Evolutionary conservation across 1,284 basidiomycete species (phyloP).

Genomic region (Volvariella volvacea): DNA sequence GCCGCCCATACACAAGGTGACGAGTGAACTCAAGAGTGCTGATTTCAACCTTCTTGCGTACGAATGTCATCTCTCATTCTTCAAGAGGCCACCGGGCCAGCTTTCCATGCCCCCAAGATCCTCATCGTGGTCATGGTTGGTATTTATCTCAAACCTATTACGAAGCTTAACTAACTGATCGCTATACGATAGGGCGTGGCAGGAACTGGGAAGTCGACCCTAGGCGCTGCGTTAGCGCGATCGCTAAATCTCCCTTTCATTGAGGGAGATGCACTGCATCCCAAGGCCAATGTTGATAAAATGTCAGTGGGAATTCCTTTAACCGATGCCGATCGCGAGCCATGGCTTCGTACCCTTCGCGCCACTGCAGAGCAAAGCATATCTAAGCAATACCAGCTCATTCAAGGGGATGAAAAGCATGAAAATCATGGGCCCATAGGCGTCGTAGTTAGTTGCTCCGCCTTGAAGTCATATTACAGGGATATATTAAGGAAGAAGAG

Average conservation of each 20-base stretch:
- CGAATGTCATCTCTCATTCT: too few relatives aligned
- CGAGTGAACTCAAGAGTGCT: too few relatives aligned
- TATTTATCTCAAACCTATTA: neutral
- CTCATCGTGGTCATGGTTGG: slow-evolving; percentile 19
- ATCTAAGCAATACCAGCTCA: slow-evolving; percentile 17
- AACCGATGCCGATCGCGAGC: slow-evolving; percentile 76
- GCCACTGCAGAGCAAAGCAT: slow-evolving; percentile 49
- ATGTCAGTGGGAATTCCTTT: slow-evolving; percentile 81
- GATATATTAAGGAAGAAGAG: slow-evolving; percentile 66
- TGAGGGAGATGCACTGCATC: slow-evolving; percentile 90
- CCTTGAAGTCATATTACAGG: slow-evolving; percentile 78
- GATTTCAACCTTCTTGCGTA: too few relatives aligned
- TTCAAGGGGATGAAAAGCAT: slow-evolving; percentile 9
- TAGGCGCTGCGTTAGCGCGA: slow-evolving; percentile 61
- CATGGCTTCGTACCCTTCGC: slow-evolving; percentile 80
- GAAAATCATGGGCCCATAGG: slow-evolving; percentile 24
- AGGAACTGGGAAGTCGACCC: slow-evolving; percentile 86
- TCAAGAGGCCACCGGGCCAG: too few relatives aligned
- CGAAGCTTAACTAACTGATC: neutral
- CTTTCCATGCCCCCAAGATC: neutral
- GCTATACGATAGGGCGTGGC: slow-evolving; percentile 63
- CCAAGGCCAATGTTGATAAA: slow-evolving; percentile 77
- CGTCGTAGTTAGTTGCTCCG: slow-evolving; percentile 82
- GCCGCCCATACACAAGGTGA: slow-evolving; percentile 1
- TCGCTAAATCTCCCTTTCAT: slow-evolving; percentile 69